Base-by-base conservation (phyloP, 495 filamentous ascomycete genomes). In the Aspergillus carlsbadensis region DNA sequence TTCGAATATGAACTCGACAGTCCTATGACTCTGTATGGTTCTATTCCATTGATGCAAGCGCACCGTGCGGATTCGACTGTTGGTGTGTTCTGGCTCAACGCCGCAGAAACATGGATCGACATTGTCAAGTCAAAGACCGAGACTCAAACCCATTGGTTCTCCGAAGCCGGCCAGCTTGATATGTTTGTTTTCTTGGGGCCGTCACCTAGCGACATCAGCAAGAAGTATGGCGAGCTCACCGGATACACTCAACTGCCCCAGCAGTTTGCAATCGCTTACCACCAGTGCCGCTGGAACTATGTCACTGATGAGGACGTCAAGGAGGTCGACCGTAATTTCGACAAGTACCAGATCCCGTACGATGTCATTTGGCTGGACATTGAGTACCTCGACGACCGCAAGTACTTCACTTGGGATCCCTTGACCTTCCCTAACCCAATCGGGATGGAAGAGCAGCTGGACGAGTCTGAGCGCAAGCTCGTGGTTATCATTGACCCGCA, bases 261-360 rank as follows among this genome's bases (percentile, higher is more conserved):
- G 65, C 85, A 91, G 54, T 98, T 98, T 63, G 81, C 93, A 5
- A 84, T 98, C 56, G 94, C 80, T 11, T 96, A 98, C 68, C 94
- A 98, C 64, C 94, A 98, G 68, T 97, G 94, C 70, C 87, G 94
- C 60, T 98, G 94, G 94, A 98, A 98, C 74, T 98, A 98, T 67
- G 84, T 96, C 59, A 95, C 90, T 2, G 92, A 97, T 62, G 90
- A 96, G 54, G 94, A 98, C 70, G 91, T 98, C 55, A 93, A 88
- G 68, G 90, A 97, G 67, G 91, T 98, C 47, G 92, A 98, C 67
- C 84, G 89, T 57, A 96, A 95, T 67, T 95, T 98, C 72, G 92
- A 96, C 75, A 95, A 92, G 68, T 83, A 87, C 70, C 83, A 91
- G 52, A 96, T 98, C 44, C 94, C 94, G 2, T 98, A 96, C 70